Evolutionary conservation across 768 basidiomycete genomes (phyloP).

Genomic region (Amanita molliuscula): DNA sequence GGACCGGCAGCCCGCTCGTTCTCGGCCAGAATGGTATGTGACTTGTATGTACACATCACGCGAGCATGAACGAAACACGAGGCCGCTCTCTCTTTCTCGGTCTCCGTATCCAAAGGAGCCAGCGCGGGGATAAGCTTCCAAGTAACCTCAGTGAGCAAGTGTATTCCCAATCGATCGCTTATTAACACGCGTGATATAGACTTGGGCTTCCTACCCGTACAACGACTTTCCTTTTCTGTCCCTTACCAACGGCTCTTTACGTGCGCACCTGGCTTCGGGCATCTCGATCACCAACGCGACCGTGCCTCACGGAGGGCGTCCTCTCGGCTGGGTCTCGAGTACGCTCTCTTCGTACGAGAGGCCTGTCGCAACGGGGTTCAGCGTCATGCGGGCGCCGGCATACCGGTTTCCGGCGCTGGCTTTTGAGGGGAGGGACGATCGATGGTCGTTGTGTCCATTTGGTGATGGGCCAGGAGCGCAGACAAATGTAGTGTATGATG

Average conservation of each 20-base stretch:
- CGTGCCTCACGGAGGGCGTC: slow-evolving; percentile 17
- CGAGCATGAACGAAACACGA: background rate
- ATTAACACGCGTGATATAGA: slow-evolving; percentile 17
- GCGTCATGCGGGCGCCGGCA: slow-evolving; percentile 15
- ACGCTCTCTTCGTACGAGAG: slow-evolving; percentile 12
- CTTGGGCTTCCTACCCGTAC: slow-evolving; percentile 39
- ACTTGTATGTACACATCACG: background rate
- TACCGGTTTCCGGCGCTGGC: slow-evolving; percentile 19
- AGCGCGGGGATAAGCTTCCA: slow-evolving; percentile 27
- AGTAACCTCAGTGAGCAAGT: slow-evolving; percentile 30
- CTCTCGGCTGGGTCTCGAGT: slow-evolving; percentile 28
- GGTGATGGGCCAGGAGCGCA: slow-evolving; percentile 14
- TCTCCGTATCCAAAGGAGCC: slow-evolving; percentile 18
- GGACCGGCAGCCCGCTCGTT: slow-evolving; percentile 36
- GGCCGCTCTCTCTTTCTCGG: background rate
- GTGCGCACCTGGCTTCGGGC: slow-evolving; percentile 23
- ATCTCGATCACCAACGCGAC: slow-evolving; percentile 31
- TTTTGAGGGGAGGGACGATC: slow-evolving; percentile 18
- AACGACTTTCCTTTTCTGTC: slow-evolving; percentile 33
- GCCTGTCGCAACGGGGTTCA: slow-evolving; percentile 26
- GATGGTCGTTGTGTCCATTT: slow-evolving; percentile 32
- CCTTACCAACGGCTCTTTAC: slow-evolving; percentile 26
- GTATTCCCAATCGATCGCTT: background rate
- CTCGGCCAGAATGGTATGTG: slow-evolving; percentile 27
- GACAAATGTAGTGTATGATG: slow-evolving; percentile 27